Conservation (phyloP, 2,329 filamentous ascomycete genomes). For the Diaporthe destruens region DNA sequence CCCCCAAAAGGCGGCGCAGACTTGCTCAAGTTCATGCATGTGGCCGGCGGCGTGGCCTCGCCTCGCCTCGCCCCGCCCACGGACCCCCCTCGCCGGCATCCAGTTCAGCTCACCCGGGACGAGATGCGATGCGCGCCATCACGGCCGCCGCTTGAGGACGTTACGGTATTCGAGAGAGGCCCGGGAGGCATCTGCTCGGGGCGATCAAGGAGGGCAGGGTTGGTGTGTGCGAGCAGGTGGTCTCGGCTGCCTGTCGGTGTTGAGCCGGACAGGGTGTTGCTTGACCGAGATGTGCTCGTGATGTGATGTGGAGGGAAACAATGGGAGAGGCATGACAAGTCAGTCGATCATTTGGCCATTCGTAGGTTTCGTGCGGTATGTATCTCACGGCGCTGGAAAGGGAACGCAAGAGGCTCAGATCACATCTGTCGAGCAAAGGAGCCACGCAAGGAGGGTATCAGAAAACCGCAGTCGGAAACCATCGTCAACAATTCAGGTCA, state of each 20-base stretch:
- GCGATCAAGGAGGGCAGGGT: constrained; percentile 66
- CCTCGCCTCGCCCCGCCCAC: constrained; percentile 67
- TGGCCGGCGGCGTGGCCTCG: constrained; percentile 67
- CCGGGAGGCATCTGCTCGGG: constrained; percentile 58
- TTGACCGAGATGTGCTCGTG: constrained; percentile 10
- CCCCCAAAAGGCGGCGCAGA: constrained; percentile 58
- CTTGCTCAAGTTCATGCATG: constrained; percentile 75
- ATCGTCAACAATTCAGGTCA: neutral
- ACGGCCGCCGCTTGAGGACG: constrained; percentile 61
- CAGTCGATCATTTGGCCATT: neutral
- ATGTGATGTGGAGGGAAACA: neutral
- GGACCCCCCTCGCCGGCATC: constrained; percentile 61
- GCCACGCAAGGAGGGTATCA: too few species aligned
- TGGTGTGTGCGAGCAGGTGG: constrained; percentile 48
- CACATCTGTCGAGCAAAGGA: too few species aligned
- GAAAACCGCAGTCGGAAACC: neutral
- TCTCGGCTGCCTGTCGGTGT: constrained; percentile 38
- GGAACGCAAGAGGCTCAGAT: neutral
- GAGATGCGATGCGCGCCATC: constrained; percentile 65
- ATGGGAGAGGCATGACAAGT: neutral
- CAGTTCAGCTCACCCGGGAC: constrained; percentile 73
- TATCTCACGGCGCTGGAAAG: neutral
- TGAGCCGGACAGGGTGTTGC: neutral
- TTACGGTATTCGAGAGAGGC: constrained; percentile 61
- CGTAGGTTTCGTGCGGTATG: too few species aligned